phyloP scores from a whole-genome alignment of 2,329 filamentous ascomycete genomes.

The Calonectria honghensis region DNA sequence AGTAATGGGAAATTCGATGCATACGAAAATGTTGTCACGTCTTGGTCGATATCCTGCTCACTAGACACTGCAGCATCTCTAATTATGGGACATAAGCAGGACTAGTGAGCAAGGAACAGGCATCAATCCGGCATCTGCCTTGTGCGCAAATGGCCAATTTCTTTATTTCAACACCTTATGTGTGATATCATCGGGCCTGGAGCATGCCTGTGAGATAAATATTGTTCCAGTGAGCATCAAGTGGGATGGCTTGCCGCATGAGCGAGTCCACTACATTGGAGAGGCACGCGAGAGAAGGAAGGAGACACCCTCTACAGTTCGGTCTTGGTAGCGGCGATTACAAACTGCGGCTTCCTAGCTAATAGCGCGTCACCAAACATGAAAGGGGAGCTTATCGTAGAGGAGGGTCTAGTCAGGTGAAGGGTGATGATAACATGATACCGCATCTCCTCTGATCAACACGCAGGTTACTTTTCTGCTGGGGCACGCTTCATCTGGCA shows the following conservation, averaged over 20 bases:
- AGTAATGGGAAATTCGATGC: not conserved
- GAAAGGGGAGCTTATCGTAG: not conserved
- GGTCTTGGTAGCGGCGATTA: not conserved
- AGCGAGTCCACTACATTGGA: not conserved
- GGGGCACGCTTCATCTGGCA: slow-evolving; percentile 2
- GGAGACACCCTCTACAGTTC: not conserved
- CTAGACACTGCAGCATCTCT: not conserved
- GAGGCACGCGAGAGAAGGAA: not conserved
- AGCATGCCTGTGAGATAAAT: not conserved
- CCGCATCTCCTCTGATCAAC: not conserved
- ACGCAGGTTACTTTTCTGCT: not conserved
- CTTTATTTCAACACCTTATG: not conserved
- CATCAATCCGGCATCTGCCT: not conserved
- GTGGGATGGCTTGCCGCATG: not conserved
- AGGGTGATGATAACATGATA: not conserved
- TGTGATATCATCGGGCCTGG: not conserved
- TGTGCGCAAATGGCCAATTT: not conserved
- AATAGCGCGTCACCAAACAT: not conserved
- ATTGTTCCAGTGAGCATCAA: not conserved
- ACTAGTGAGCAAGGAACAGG: not conserved
- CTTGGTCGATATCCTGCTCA: not conserved
- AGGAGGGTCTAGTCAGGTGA: not conserved
- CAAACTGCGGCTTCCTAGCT: not conserved
- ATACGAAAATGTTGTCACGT: not conserved
- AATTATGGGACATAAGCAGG: not conserved